Evolutionary conservation across 768 basidiomycete genomes (phyloP).

Genomic region (Boletus pseudo-olivaceus): DNA sequence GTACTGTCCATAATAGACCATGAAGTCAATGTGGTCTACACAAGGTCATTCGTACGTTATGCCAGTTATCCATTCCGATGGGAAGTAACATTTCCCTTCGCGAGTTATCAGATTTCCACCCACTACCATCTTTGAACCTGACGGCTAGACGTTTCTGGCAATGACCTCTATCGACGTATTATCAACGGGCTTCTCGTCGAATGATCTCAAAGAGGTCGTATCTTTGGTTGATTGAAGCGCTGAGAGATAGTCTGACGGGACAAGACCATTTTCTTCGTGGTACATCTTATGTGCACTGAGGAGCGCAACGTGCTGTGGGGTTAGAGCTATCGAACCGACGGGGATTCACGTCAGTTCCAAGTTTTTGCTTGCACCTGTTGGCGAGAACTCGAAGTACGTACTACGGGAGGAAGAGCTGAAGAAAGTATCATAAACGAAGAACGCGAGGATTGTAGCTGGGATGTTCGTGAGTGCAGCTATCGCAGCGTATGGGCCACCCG

Average conservation of each 20-base stretch:
- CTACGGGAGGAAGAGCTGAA: slow-evolving; percentile 58
- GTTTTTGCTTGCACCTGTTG: background rate
- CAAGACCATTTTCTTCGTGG: slow-evolving; percentile 24
- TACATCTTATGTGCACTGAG: slow-evolving; percentile 23
- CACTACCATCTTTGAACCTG: background rate
- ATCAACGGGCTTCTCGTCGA: slow-evolving; percentile 8
- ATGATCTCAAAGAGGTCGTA: background rate
- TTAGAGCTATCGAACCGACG: slow-evolving; percentile 18
- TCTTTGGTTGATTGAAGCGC: slow-evolving; percentile 4
- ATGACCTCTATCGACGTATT: background rate
- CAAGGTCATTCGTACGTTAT: background rate
- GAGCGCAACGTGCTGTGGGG: slow-evolving; percentile 20
- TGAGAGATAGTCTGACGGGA: slow-evolving; percentile 18
- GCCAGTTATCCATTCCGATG: slow-evolving; percentile 5
- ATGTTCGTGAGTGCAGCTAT: slow-evolving; percentile 65
- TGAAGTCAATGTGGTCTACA: background rate
- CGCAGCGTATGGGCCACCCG: slow-evolving; percentile 56
- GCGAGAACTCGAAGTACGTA: slow-evolving; percentile 27
- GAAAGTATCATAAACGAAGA: slow-evolving; percentile 53
- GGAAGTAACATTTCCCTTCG: background rate
- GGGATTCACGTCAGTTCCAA: slow-evolving; percentile 5
- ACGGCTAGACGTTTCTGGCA: slow-evolving; percentile 11
- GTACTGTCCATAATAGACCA: slow-evolving; percentile 4
- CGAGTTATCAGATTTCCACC: background rate
- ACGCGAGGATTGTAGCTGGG: slow-evolving; percentile 56